phyloP scores from a whole-genome alignment of 805 yeast genomes.

The Starmerella kuoi region DNA sequence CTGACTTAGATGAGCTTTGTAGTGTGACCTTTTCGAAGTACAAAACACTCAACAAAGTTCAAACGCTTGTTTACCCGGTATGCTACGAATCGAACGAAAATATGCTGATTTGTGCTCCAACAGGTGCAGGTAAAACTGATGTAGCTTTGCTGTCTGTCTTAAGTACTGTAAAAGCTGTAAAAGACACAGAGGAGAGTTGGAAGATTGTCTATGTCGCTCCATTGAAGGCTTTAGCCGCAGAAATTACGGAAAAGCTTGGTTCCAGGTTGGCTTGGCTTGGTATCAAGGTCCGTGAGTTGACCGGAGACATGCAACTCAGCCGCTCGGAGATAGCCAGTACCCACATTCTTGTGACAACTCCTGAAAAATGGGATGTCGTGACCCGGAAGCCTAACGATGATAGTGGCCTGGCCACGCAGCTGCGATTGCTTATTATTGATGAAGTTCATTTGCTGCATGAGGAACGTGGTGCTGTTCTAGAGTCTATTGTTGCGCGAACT shows the following conservation, averaged over 20 bases:
- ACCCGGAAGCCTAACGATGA: constrained; percentile 89
- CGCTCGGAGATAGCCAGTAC: constrained; percentile 67
- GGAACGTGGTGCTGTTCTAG: constrained; percentile 96
- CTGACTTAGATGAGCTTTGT: constrained; percentile 63
- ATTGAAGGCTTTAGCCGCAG: constrained; percentile 87
- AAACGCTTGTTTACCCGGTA: constrained; percentile 78
- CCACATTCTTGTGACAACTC: constrained; percentile 84
- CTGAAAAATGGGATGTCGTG: constrained; percentile 96
- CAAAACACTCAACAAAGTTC: constrained; percentile 69
- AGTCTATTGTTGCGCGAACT: constrained; percentile 88
- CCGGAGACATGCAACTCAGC: constrained; percentile 92
- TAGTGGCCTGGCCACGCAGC: constrained; percentile 68
- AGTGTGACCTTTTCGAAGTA: constrained; percentile 75
- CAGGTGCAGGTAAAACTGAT: constrained; percentile 97
- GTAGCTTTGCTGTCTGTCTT: constrained; percentile 73
- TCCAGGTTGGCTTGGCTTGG: constrained; percentile 74
- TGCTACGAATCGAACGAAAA: constrained; percentile 90
- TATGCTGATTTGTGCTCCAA: constrained; percentile 93
- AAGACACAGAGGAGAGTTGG: constrained; percentile 54
- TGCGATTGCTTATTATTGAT: constrained; percentile 78
- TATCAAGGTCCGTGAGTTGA: constrained; percentile 71
- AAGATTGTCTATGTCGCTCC: constrained; percentile 91
- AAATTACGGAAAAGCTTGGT: constrained; percentile 81
- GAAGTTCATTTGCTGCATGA: constrained; percentile 95
- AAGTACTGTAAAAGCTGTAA: constrained; percentile 46